Base-by-base conservation (phyloP, 768 basidiomycete species). In the Rossbeevera mucosa region DNA sequence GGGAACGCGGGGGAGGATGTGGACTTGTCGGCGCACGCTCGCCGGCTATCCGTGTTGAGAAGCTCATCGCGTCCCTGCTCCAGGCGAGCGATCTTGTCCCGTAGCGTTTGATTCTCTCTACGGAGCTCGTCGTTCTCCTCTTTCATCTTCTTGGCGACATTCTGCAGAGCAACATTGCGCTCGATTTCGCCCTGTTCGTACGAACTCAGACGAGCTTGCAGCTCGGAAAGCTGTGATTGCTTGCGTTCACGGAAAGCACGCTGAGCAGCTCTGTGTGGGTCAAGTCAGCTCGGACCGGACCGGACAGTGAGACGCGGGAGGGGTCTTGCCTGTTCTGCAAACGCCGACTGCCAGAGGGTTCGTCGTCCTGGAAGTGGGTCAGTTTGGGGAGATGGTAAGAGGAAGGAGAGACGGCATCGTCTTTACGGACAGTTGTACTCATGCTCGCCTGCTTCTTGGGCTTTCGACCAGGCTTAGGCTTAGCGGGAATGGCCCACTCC, bases 111-210 rank as follows among this genome's bases (percentile, higher is more conserved):
- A 60, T 92, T 92, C 69, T 92, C 88, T 54, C 74, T 72, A 47
- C 81, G 80, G 16, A 93, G 76, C 14, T 72, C 71, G 48, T 91
- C 87, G 58, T 94, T 94, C 65, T 94, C 91, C 59, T 91, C 89
- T 70, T 92, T 93, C 52, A 89, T 77, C 28, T 83, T 81, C 70
- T 91, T 91, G 13, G 88, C 89, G 49, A 90, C 80, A 48, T 77
- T 82, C 69, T 93, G 91, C 20, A 94, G 74, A 43, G 88, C 88
- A 46, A 93, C 81, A 62, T 88, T 91, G 51, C 89, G 83, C 66
- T 93, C 88, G 24, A 91, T 83, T 65, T 93, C 91, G n/a, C 91
- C 91, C 64, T 90, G 88, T 65, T 94, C 91, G 60, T 91, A 93
- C 18, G 81, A 80, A 56, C 88, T 84, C 47, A 94, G 75, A 44